Percentiles rank a stretch among this genome's conserved stretches.
Evolutionary conservation across 2,329 filamentous ascomycete species (phyloP).

Genomic region (Byssothecium circinans): DNA sequence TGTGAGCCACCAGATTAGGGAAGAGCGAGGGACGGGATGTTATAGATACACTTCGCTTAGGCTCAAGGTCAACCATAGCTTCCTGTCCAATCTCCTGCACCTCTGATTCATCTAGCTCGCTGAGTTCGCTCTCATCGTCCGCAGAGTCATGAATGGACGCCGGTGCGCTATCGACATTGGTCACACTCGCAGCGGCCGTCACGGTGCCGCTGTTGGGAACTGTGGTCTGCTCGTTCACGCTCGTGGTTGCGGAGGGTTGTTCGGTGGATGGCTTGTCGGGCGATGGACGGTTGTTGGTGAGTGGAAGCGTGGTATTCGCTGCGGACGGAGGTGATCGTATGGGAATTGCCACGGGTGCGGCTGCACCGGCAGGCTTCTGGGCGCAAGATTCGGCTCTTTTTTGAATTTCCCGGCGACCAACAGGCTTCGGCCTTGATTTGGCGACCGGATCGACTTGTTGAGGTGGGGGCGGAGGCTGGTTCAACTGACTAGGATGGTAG

Average conservation of each 20-base stretch:
- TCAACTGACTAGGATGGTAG: conserved; percentile 29
- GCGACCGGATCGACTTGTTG: conserved; percentile 25
- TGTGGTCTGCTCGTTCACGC: conserved; percentile 15
- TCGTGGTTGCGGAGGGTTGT: neutral
- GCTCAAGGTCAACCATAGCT: conserved; percentile 2
- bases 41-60: conserved; percentile 1
- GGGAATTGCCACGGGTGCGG: conserved; percentile 32
- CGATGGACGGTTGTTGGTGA: conserved; percentile 14
- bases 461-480: conserved; percentile 17
- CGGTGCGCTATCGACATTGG: conserved; percentile 52
- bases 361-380: conserved; percentile 40
- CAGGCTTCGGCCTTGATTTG: conserved; percentile 55
- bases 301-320: conserved; percentile 17
- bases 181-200: conserved; percentile 34
- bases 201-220: conserved; percentile 49
- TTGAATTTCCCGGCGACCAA: conserved; percentile 62
- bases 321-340: conserved; percentile 36
- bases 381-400: conserved; percentile 61
- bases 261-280: conserved; percentile 17
- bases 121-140: conserved; percentile 59
- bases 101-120: conserved; percentile 52
- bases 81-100: conserved; percentile 39
- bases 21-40: conserved; percentile 7
- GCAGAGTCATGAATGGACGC: conserved; percentile 58
- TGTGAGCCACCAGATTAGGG: conserved; percentile 24